Base-by-base conservation (phyloP, 345 rosid species). In the Arabidopsis arenosa region DNA sequence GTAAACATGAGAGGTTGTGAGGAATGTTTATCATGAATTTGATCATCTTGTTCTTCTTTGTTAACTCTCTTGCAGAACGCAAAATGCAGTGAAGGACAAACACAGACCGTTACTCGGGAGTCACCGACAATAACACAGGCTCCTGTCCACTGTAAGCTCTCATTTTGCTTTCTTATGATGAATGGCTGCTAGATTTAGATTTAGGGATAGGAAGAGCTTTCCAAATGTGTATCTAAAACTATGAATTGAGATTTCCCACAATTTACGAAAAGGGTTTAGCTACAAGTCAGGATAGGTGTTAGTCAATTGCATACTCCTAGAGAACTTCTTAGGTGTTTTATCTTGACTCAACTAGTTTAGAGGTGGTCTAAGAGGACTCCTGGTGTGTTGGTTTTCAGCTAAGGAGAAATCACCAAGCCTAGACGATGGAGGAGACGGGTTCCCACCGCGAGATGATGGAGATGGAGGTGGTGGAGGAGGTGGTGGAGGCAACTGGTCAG, bases 391-490 rank as follows among this genome's bases (percentile, higher is more conserved):
- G 70, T 57, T 68, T 66, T 63, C 86, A 89, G 92, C 82, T n/a
- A 79, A 84, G 59, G 89, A 86, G 88, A 88, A 89, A 74, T 86
- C 96, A 0, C 97, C 96, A 0, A 74, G 84, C 63, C 81, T 92
- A 1, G 97, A 92, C 48, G 96, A 89, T 75, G 97, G 96, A 44
- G 83, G 90, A 40, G 97, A 89, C 7, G 81, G 91, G 30, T 96
- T 95, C 6, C 97, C 97, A 15, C 82, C 87, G 1, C 90, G 85
- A 70, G 90, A 88, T 39, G 96, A 81, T 17, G 95, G 84, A 2
- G 95, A 93, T 0, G 98, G 97, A 0, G 98, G 97, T 0, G 98
- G 96, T 0, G 96, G 97, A 0, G 97, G 98, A 12, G 97, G 98
- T 0, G 97, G 96, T 1, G 98, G 98, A 13, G 97, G 95, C 36